These are phyloP conservation scores for Wickerhamomyces mucosus DNA, from an alignment of 805 yeast genomes.

Conservation along the genomic window DNA sequence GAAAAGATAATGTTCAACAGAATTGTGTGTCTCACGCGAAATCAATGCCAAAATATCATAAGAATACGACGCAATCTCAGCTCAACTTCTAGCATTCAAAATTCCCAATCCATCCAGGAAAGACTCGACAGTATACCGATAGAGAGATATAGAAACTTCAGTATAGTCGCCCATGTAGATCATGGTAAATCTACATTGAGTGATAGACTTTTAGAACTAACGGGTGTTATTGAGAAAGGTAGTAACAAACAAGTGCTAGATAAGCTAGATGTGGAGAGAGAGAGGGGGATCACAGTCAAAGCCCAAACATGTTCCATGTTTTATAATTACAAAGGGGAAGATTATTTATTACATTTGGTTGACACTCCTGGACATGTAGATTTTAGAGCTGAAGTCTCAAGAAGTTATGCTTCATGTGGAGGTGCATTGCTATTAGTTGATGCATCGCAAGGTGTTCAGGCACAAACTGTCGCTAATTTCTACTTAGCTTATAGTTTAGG, in stretches of 20 bases:
- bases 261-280: conserved; percentile 88
- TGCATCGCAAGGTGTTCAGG: conserved; percentile 95
- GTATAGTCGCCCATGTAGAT: conserved; percentile 94
- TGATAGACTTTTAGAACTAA: conserved; percentile 77
- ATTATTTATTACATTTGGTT: conserved; percentile 79
- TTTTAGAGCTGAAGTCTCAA: conserved; percentile 83
- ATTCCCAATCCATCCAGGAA: conserved; percentile 28
- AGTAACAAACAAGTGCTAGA: conserved; percentile 77
- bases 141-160: conserved; percentile 77
- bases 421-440: conserved; percentile 88
- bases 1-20: too few relatives aligned
- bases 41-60: too few relatives aligned
- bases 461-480: conserved; percentile 97
- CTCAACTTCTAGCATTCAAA: conserved; percentile 10
- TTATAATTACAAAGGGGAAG: conserved; percentile 54
- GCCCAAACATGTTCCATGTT: conserved; percentile 97
- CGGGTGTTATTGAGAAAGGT: conserved; percentile 79
- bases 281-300: conserved; percentile 92
- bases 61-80: too few relatives aligned
- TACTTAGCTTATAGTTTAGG: conserved; percentile 83
- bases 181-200: conserved; percentile 84
- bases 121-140: conserved; percentile 75
- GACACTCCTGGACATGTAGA: conserved; percentile 99
- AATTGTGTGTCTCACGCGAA: too few relatives aligned
- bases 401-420: conserved; percentile 94